Evolutionary conservation across 345 rosid genomes (phyloP), one percentile per base, ranked within the genome.

Genomic region (Brassica incana): DNA sequence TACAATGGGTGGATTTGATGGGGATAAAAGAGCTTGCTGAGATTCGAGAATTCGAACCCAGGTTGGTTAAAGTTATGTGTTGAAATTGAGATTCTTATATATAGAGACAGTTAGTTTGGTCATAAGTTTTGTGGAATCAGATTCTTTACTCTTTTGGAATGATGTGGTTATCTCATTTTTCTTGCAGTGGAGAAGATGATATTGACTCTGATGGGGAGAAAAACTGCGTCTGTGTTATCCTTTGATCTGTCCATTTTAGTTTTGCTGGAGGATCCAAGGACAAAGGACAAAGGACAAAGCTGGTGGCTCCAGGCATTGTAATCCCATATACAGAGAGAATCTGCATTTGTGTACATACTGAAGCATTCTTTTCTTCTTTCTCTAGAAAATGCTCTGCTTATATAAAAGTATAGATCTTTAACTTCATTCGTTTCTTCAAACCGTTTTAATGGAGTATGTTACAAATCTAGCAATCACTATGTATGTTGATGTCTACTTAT

Each of bases 1-100:
- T 92, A 62, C 94, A 85, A 38, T 92, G 97, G 97, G 79, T 85
- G 78, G 97, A 92, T 86, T 69, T 77, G 66, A 71, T 81, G 74
- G 96, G 96, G 82, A 52, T 72, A 20, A 86, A 89, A 65, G 91
- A 89, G 66, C 87, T 92, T 67, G 88, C 81, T 66, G 88, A 89
- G 80, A 83, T 90, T 83, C 85, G 88, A 70, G 96, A 87, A 84
- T 92, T 87, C 48, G 91, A 88, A 81, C 27, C 86, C 71, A 88
- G 91, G 92, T 92, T 72, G n/a, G 87, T 54, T 5, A 14, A 7
- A 23, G 3, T 48, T 16, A 12, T 67, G 8, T 59, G 20, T 27
- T 60, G 35, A 11, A 25, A 27, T 23, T 73, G n/a, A 20, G 77
- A 27, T 52, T 35, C 48, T 73, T 7, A 45, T 14, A 56, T 40